Evolutionary conservation across 768 basidiomycete genomes (phyloP), one percentile per base, ranked within the genome.

Genomic region (Hericium alpestre): DNA sequence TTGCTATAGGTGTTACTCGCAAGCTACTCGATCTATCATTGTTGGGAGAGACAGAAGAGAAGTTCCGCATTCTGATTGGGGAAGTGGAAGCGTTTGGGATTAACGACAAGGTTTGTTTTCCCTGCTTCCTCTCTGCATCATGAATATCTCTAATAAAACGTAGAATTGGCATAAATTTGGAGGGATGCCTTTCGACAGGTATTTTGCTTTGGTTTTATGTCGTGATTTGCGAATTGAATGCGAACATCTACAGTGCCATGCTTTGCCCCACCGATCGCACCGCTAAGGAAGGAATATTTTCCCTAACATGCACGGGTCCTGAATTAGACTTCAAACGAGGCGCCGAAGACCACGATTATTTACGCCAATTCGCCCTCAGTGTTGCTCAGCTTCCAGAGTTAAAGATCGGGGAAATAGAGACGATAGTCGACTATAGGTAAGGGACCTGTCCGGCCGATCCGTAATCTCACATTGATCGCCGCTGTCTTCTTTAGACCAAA

Each of bases 401-500:
- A 37, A 46, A 56, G 61, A 60, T 15, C 8, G 56, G 22, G 12
- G 13, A 38, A 10, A 15, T 38, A 3, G n/a, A n/a, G 18, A n/a
- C 46, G 4, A 20, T 37, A 4, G 9, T 55, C 40, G 54, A 23
- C 7, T 22, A 38, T 32, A 15, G 18, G 38, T 39, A n/a, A 4
- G 18, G 27, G 16, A 37, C 39, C 18, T 22, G 6, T 32, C 32
- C 32, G 32, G 32, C 8, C 0, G 32, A 32, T 32, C 8, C 32
- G 32, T 32, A 32, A 32, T 32, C 32, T 7, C 32, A 32, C 32
- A 9, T 32, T 32, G 32, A 32, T 7, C 32, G 32, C 9, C 32
- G 32, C 32, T 57, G 22, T 13, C 16, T 13, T 46, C n/a, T 18
- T n/a, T 20, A 64, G 63, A 49, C 38, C 58, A 2, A 64, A 60